Base-by-base conservation (phyloP, 2,329 filamentous ascomycete genomes). In the Colletotrichum kahawae region DNA sequence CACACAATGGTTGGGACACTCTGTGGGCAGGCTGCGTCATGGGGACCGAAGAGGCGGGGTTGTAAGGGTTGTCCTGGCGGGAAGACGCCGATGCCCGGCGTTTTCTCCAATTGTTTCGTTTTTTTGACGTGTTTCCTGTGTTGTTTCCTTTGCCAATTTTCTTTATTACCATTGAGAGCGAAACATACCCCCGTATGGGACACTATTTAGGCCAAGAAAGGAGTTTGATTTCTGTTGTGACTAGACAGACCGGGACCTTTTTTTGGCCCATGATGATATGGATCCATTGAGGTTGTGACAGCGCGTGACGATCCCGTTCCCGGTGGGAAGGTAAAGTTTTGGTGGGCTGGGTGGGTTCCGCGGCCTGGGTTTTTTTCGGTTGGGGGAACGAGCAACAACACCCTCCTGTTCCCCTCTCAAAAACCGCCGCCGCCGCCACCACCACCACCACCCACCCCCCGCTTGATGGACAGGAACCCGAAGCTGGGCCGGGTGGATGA, bases 121-220 rank as follows among this genome's bases (percentile, higher is more conserved):
- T 24, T 65, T 68, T 71, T 63, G 33, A 62, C 38, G 16, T 33
- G 59, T 67, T 67, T 75, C 54, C n/a, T 66, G 27, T 18, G 31
- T 14, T 36, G 18, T 57, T 27, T 14, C 57, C 29, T 34, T 24
- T 24, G 51, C 51, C 8, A 33, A 59, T 33, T 21, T 33, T 51
- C 43, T 71, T 56, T 34, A 67, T 48, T 10, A 56, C 31, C 31
- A 56, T 36, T 33, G 60, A 60, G 67, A 71, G 71, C 71, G 71
- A 71, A 56, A 71, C 71, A 71, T 71, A 66, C 67, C 51, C 67
- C 67, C 71, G 66, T 66, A 66, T 59, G 67, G 71, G 67, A 74
- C 38, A 31, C 43, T n/a, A 29, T 63, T 29, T 66, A 74, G 59
- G 71, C 38, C 67, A 74, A 71, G 71, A 74, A 74, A 51, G 67